Evolutionary conservation across 768 basidiomycete genomes (phyloP).

Genomic region (Tricholoma sp.): DNA sequence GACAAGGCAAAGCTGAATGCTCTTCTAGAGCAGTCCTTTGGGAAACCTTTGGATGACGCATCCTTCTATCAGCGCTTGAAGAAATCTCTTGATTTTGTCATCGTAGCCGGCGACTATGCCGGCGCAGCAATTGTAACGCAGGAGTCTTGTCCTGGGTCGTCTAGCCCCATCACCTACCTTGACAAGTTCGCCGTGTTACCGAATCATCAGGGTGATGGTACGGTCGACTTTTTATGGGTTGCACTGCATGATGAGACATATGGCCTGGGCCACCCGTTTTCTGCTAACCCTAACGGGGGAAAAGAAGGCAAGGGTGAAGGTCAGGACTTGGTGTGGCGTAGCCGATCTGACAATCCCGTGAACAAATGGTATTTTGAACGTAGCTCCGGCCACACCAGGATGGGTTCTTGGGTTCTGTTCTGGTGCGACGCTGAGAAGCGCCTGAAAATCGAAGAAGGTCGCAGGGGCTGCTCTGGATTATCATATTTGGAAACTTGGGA

Average conservation of each 20-base stretch:
- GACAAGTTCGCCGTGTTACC: conserved; percentile 99
- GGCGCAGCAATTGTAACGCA: conserved; percentile 93
- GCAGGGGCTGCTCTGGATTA: conserved; percentile 55
- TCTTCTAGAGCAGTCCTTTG: conserved; percentile 88
- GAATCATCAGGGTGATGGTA: conserved; percentile 93
- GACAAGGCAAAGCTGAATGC: conserved; percentile 69
- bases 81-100: conserved; percentile 78
- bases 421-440: conserved; percentile 98
- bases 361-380: conserved; percentile 99
- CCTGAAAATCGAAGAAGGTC: conserved; percentile 62
- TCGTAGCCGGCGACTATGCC: conserved; percentile 92
- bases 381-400: conserved; percentile 82
- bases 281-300: conserved; percentile 93
- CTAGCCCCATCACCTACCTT: conserved; percentile 73
- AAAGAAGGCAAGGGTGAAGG: conserved; percentile 86
- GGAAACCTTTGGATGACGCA: conserved; percentile 60
- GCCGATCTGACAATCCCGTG: conserved; percentile 87
- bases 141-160: conserved; percentile 35
- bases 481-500: conserved; percentile 79
- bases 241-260: conserved; percentile 98
- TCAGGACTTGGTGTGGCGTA: conserved; percentile 95
- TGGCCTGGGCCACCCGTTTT: conserved; percentile 88
- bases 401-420: conserved; percentile 89
- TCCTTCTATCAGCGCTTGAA: conserved; percentile 80
- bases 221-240: conserved; percentile 99